Evolutionary conservation across 75 land plant species (phyloP).

Genomic region (Selaginella moellendorffii): DNA sequence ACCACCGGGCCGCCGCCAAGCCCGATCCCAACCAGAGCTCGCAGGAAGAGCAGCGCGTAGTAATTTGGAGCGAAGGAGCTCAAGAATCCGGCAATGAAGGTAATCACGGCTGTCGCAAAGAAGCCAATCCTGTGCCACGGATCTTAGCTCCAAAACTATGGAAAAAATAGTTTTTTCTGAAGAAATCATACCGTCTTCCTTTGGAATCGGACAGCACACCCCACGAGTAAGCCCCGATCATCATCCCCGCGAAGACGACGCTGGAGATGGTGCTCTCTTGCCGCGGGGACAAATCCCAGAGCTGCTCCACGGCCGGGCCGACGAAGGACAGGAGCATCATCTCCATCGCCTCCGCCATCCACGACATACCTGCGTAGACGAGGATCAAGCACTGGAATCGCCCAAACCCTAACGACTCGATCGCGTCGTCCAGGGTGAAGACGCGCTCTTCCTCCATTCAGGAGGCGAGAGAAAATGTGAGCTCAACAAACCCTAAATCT

Average conservation of each 20-base stretch:
- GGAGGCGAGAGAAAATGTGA: too few relatives aligned
- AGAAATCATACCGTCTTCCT: slow-evolving; percentile 42
- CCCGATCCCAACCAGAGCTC: slow-evolving; percentile 70
- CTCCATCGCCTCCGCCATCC: slow-evolving; percentile 86
- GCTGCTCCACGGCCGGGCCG: slow-evolving; percentile 60
- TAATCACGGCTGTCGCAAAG: slow-evolving; percentile 57
- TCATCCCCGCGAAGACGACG: slow-evolving; percentile 75
- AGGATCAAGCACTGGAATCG: slow-evolving; percentile 51
- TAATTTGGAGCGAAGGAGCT: slow-evolving; percentile 72
- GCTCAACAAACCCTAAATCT: too few relatives aligned
- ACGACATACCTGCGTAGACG: slow-evolving; percentile 77
- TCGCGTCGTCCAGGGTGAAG: slow-evolving; percentile 75
- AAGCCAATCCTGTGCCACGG: slow-evolving; percentile 49
- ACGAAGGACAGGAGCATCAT: slow-evolving; percentile 91
- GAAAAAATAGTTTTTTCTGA: neutral
- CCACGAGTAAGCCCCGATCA: slow-evolving; percentile 75
- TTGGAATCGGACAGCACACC: slow-evolving; percentile 59
- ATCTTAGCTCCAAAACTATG: neutral
- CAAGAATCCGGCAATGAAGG: slow-evolving; percentile 51
- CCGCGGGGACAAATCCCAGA: slow-evolving; percentile 50
- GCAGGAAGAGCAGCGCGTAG: slow-evolving; percentile 30
- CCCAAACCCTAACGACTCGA: slow-evolving; percentile 58
- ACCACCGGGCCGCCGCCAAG: slow-evolving; percentile 79
- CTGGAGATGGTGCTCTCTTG: slow-evolving; percentile 66
- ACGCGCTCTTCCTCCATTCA: neutral